These are phyloP conservation scores for Fusarium sterilihyphosum DNA, from an alignment of 2,329 filamentous ascomycete species.

Conservation along the genomic window DNA sequence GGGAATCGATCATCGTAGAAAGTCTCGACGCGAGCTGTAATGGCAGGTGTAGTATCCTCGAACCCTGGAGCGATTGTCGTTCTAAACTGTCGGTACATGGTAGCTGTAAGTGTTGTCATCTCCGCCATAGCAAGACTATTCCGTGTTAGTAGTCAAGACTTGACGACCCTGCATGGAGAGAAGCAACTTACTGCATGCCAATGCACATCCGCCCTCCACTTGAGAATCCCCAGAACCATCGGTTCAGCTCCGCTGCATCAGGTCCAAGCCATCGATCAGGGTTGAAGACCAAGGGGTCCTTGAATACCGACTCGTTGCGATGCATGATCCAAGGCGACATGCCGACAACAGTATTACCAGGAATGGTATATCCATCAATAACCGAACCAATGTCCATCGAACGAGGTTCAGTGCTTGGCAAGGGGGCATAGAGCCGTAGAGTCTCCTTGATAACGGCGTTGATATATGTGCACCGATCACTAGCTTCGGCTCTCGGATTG, in stretches of 20 bases:
- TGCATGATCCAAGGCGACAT: conserved; percentile 44
- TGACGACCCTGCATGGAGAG: accelerated
- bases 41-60: conserved; percentile 22
- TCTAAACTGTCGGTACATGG: conserved; percentile 30
- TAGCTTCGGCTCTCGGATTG: conserved; percentile 47
- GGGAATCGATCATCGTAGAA: conserved; percentile 36
- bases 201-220: conserved; percentile 40
- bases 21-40: conserved; percentile 36
- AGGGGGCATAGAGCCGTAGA: conserved; percentile 58
- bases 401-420: conserved; percentile 62
- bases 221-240: conserved; percentile 42
- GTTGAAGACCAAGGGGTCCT: conserved; percentile 37
- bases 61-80: conserved; percentile 26
- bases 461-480: conserved; percentile 55
- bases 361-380: conserved; percentile 40
- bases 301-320: conserved; percentile 38
- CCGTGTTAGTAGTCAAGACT: neutral
- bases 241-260: conserved; percentile 27
- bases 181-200: conserved; percentile 37
- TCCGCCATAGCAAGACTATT: conserved; percentile 35
- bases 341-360: conserved; percentile 38
- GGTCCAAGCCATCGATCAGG: conserved; percentile 43
- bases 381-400: conserved; percentile 36
- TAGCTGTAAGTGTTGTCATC: conserved; percentile 32
- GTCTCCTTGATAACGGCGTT: conserved; percentile 63